A percentile compares a stretch with the other conserved stretches of the same genome.
phyloP scores from a whole-genome alignment of 352 stramenopile genomes.

The Thraustochytrium striatum region DNA sequence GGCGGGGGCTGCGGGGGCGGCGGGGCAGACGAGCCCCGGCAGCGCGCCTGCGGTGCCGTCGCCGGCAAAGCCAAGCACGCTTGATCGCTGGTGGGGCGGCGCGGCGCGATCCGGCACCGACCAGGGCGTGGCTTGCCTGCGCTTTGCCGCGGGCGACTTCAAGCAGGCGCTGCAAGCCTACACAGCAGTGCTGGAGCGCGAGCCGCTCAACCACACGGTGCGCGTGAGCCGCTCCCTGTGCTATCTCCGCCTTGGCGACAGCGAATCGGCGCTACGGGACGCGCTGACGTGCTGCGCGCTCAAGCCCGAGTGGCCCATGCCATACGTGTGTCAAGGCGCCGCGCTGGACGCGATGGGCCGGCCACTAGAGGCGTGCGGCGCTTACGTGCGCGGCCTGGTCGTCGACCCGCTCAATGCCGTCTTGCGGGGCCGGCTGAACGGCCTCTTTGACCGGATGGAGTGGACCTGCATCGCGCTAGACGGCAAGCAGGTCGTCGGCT shows the following conservation, averaged over 20 bases:
- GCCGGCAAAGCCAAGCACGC: neutral
- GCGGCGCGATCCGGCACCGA: neutral
- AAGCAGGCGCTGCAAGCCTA: constrained; percentile 29
- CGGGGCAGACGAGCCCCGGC: no score
- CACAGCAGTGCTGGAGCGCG: constrained; percentile 20
- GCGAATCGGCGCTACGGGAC: neutral
- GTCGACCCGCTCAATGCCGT: constrained; percentile 30
- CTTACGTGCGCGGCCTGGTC: constrained; percentile 22
- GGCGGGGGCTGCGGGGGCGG: neutral
- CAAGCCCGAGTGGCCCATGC: constrained; percentile 45
- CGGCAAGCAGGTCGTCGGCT: constrained; percentile 20
- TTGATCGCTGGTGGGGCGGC: neutral
- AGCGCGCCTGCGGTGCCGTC: neutral
- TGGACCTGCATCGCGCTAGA: constrained; percentile 38
- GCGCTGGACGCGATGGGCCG: constrained; percentile 28
- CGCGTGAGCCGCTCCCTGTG: constrained; percentile 34
- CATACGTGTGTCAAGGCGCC: constrained; percentile 33
- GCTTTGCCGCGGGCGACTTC: constrained; percentile 36
- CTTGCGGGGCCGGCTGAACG: neutral
- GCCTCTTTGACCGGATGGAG: constrained; percentile 3
- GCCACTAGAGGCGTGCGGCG: constrained; percentile 6
- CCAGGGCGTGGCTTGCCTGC: neutral
- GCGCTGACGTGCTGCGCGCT: constrained; percentile 40
- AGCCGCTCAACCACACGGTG: constrained; percentile 23
- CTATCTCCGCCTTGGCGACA: constrained; percentile 21